phyloP scores from a whole-genome alignment of 345 rosid species.

The Hypericum perforatum region DNA sequence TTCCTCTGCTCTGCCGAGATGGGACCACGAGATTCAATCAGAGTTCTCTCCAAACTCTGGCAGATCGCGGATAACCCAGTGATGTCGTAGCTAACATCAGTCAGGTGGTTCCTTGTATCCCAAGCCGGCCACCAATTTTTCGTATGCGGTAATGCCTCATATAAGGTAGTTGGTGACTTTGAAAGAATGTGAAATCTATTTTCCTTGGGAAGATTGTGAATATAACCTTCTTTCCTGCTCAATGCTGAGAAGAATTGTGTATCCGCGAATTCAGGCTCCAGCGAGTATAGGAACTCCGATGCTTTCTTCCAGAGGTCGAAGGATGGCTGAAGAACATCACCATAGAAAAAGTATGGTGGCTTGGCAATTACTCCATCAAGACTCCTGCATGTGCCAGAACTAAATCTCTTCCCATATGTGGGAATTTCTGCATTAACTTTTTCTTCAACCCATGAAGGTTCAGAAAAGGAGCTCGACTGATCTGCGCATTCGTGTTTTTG shows the following conservation, averaged over 20 bases:
- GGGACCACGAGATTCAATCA: constrained; percentile 43
- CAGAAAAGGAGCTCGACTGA: constrained; percentile 32
- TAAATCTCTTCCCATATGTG: constrained; percentile 17
- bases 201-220: constrained; percentile 70
- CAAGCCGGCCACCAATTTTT: constrained; percentile 93
- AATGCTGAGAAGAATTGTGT: constrained; percentile 56
- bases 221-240: constrained; percentile 71
- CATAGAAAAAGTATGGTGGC: constrained; percentile 76
- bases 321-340: constrained; percentile 42
- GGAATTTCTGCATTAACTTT: constrained; percentile 22
- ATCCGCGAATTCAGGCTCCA: constrained; percentile 63
- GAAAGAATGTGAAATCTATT: constrained; percentile 50
- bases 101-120: constrained; percentile 80
- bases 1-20: constrained; percentile 47
- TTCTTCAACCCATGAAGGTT: constrained; percentile 39
- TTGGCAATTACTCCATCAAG: constrained; percentile 37
- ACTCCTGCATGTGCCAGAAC: constrained; percentile 33
- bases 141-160: constrained; percentile 51
- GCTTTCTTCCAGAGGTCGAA: constrained; percentile 48
- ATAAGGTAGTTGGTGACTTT: constrained; percentile 44
- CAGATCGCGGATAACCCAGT: constrained; percentile 41
- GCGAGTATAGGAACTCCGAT: constrained; percentile 48
- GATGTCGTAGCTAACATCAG: constrained; percentile 22
- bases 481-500: constrained; percentile 43
- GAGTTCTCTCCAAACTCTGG: constrained; percentile 38